Evolutionary conservation across 2,329 filamentous ascomycete genomes (phyloP).

Genomic region (Paracoccidioides lutzii): DNA sequence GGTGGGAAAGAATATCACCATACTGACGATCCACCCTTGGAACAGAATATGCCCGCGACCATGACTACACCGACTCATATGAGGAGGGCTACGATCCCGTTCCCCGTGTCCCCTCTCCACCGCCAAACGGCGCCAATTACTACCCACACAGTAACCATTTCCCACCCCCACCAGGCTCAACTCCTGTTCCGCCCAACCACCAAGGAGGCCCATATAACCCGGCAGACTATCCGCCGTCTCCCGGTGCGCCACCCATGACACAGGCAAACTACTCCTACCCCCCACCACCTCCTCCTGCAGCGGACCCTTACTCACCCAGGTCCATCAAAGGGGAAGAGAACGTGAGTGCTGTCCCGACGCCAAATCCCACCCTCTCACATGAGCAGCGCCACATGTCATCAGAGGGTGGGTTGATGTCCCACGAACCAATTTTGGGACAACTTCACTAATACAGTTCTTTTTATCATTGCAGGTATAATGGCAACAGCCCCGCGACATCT

Average conservation of each 20-base stretch:
- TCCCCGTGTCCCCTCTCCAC: constrained; percentile 27
- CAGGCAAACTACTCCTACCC: constrained; percentile 27
- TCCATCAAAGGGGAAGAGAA: constrained; percentile 35
- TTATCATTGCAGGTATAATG: constrained; percentile 13
- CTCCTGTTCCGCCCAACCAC: constrained; percentile 12
- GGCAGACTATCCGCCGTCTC: constrained; percentile 31
- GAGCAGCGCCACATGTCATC: constrained; percentile 23
- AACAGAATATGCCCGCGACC: constrained; percentile 19
- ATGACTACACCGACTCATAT: constrained; percentile 24
- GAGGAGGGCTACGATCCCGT: constrained; percentile 30
- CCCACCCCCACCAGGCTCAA: constrained; percentile 30
- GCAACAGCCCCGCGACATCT: not conserved
- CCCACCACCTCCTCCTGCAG: constrained; percentile 22
- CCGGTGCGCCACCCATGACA: constrained; percentile 24
- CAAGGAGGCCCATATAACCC: constrained; percentile 21
- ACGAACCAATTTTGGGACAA: not conserved
- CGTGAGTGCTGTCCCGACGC: constrained; percentile 34
- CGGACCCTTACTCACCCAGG: constrained; percentile 28
- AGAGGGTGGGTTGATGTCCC: constrained; percentile 31
- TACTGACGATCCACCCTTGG: constrained; percentile 6
- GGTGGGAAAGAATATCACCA: not conserved
- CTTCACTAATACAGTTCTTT: constrained; percentile 4
- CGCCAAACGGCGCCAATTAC: constrained; percentile 15
- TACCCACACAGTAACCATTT: constrained; percentile 29
- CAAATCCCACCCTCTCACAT: constrained; percentile 20